Evolutionary conservation across 2,329 filamentous ascomycete genomes (phyloP).

Genomic region (Myriosclerotinia curreyana): DNA sequence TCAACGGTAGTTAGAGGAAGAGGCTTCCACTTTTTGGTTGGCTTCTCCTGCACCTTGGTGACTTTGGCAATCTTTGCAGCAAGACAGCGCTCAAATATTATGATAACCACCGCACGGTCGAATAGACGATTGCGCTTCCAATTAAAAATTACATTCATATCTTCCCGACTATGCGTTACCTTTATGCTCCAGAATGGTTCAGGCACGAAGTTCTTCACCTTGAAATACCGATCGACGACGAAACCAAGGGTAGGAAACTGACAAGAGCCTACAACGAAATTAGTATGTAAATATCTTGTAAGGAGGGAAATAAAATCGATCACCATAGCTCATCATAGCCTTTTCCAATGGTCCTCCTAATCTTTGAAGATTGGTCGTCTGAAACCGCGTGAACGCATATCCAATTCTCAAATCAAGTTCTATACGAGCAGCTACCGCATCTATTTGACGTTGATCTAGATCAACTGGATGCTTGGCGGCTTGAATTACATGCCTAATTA

Average conservation of each 20-base stretch:
- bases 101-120: conserved; percentile 74
- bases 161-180: conserved; percentile 72
- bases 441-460: conserved; percentile 80
- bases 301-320: conserved; percentile 26
- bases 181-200: conserved; percentile 93
- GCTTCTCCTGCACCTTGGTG: conserved; percentile 82
- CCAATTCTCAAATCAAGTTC: conserved; percentile 92
- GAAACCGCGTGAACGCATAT: conserved; percentile 84
- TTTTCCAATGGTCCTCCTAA: conserved; percentile 61
- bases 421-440: conserved; percentile 83
- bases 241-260: conserved; percentile 97
- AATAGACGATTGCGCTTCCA: conserved; percentile 85
- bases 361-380: conserved; percentile 72
- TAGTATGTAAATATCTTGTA: conserved; percentile 1
- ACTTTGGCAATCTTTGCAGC: conserved; percentile 73
- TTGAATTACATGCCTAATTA: conserved; percentile 71
- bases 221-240: conserved; percentile 92
- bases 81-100: conserved; percentile 85
- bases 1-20: conserved; percentile 93
- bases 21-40: conserved; percentile 91
- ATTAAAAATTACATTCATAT: conserved; percentile 75
- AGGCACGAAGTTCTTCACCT: conserved; percentile 88
- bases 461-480: conserved; percentile 74
- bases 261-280: conserved; percentile 62
- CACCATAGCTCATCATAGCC: conserved; percentile 75